Evolutionary conservation across 164 flowering plant species (phyloP).

Genomic region (Macadamia tetraphylla): DNA sequence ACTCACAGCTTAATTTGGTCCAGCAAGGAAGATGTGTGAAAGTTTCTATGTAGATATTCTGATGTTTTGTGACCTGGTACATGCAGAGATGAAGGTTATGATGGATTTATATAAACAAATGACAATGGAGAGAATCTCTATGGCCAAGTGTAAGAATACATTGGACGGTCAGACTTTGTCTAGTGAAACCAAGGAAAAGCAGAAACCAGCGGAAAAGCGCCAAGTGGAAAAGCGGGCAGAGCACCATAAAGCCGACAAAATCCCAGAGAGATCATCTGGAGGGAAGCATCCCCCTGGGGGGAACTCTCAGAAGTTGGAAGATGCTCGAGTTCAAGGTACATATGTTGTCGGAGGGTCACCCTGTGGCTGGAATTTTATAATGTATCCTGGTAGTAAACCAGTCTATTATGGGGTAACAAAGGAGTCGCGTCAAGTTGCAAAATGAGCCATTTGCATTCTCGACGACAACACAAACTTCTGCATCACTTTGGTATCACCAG

Average conservation of each 20-base stretch:
- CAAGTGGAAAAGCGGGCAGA: conserved; percentile 18
- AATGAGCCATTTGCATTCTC: conserved; percentile 5
- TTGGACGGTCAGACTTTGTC: conserved; percentile 15
- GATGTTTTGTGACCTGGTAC: not conserved
- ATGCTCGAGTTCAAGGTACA: conserved; percentile 15
- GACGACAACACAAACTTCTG: too few relatives aligned
- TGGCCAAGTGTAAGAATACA: conserved; percentile 17
- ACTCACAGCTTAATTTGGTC: too few relatives aligned
- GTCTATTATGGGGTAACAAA: conserved; percentile 68
- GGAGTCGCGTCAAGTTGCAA: conserved; percentile 35
- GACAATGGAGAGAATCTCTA: conserved; percentile 25
- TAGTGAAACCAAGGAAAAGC: conserved; percentile 19
- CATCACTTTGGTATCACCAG: too few relatives aligned
- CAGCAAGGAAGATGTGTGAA: too few relatives aligned
- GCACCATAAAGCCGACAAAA: conserved; percentile 14
- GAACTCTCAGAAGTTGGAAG: conserved; percentile 20
- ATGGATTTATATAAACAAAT: conserved; percentile 44
- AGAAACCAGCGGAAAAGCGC: conserved; percentile 12
- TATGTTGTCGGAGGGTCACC: conserved; percentile 77
- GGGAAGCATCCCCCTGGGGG: conserved; percentile 10
- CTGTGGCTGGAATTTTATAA: conserved; percentile 78
- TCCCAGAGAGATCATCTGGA: conserved; percentile 19
- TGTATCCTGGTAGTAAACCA: conserved; percentile 34
- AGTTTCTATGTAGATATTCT: too few relatives aligned
- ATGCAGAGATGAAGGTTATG: conserved; percentile 55